These are phyloP conservation scores for Obba rivulosa DNA, from an alignment of 768 basidiomycete genomes.

Conservation along the genomic window DNA sequence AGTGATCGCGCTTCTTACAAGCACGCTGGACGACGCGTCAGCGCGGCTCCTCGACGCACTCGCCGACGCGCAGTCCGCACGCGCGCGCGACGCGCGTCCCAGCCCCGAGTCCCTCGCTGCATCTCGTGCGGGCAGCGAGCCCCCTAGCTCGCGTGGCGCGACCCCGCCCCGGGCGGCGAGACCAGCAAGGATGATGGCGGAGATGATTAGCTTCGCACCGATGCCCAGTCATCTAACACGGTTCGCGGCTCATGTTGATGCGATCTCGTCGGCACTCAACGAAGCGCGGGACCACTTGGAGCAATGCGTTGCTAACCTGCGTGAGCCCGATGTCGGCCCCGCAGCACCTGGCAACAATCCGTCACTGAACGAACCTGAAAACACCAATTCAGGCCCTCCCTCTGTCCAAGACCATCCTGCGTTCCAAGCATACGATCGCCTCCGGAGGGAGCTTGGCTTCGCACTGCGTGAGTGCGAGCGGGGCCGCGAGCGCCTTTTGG, in stretches of 20 bases:
- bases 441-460: constrained; percentile 71
- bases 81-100: constrained; percentile 45
- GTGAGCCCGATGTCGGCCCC: constrained; percentile 25
- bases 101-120: constrained; percentile 22
- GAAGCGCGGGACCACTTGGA: constrained; percentile 67
- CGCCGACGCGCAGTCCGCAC: constrained; percentile 51
- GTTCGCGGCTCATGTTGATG: constrained; percentile 70
- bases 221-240: constrained; percentile 63
- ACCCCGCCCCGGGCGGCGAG: not conserved
- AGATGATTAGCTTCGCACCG: constrained; percentile 59
- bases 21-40: constrained; percentile 60
- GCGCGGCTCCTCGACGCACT: constrained; percentile 58
- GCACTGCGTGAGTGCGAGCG: constrained; percentile 81
- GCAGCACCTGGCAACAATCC: not conserved
- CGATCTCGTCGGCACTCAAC: constrained; percentile 61
- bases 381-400: not conserved
- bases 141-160: too few species aligned
- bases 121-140: not conserved
- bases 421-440: constrained; percentile 66
- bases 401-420: constrained; percentile 33
- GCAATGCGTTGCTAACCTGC: constrained; percentile 54
- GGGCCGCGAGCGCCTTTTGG: constrained; percentile 59
- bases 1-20: constrained; percentile 66
- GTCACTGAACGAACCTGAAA: not conserved
- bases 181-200: constrained; percentile 15